Base-by-base conservation (phyloP, 352 stramenopile species). In the Phytophthora boehmeriae region DNA sequence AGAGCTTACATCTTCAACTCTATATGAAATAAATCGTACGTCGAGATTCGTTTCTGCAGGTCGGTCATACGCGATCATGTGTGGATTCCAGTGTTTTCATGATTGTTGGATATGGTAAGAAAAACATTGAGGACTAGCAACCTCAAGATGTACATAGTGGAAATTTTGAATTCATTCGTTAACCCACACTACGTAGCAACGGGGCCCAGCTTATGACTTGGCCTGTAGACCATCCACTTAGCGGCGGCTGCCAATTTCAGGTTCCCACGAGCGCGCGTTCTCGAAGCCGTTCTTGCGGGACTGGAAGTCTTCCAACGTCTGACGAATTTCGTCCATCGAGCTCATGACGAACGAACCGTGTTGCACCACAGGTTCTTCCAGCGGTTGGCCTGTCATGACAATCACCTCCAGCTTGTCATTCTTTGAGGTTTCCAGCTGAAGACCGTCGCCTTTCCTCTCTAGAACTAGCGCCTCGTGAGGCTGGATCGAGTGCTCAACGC, bases 321-420 rank as follows among this genome's bases (percentile, higher is more conserved):
- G 42, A 6, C 61, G 76, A 35, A 92, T 85, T 59, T 89, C 75
- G 1, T 76, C 50, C 3, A 59, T 38, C 0, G 66, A 83, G 16
- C 68, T 89, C 84, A 93, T 93, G 63, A 93, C 82, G 63, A 93
- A 94, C 5, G 82, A 80, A n/a, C 80, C 81, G 54, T 88, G 75
- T 55, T 88, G 81, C 42, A 85, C 72, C 2, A 90, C 71, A 0
- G 76, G 78, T 50, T 92, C 83, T 9, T 86, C 65, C 9, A 92
- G 44, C 13, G 78, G 80, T 59, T 89, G 14, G 4, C 82, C 78
- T 0, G 46, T 76, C 22, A 88, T 74, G 19, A 88, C 63, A 36
- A 89, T 80, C 27, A 84, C 67, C 58, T 90, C 73, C 2, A 89
- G 47, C 3, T 52, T 56, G 2, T 82, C 71, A 9, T 54, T 34